phyloP scores from a whole-genome alignment of 306 rosid species.

The Ceratonia siliqua region DNA sequence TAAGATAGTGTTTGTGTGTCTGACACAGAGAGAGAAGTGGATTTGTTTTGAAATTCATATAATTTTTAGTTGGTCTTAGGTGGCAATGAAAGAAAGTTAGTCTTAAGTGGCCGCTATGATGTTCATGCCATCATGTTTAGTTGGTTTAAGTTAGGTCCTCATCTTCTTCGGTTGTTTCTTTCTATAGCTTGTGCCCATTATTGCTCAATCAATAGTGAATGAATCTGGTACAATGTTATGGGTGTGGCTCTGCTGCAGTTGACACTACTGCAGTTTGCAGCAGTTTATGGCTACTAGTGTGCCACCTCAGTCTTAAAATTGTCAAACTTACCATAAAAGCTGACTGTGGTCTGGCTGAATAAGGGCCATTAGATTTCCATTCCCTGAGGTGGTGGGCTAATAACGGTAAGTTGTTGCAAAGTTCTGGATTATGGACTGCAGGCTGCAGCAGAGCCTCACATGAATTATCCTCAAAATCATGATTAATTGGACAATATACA shows the following conservation, averaged over 20 bases:
- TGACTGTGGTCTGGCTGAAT: background rate
- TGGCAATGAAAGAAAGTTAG: background rate
- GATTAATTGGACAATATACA: background rate
- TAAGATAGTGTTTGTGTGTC: background rate
- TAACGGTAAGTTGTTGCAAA: background rate
- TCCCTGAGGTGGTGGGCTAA: background rate
- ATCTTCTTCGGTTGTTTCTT: background rate
- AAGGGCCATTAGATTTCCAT: background rate
- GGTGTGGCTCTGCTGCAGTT: background rate
- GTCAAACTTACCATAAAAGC: background rate
- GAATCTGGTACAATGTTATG: background rate
- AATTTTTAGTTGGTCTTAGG: constrained; percentile 9
- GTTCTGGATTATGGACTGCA: background rate
- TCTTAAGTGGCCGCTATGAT: background rate
- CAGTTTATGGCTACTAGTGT: background rate
- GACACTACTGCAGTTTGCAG: background rate
- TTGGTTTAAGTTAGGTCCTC: background rate
- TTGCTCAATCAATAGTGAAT: background rate
- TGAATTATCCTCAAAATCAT: background rate
- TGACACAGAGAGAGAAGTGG: background rate
- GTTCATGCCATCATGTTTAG: background rate
- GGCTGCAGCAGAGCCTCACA: background rate
- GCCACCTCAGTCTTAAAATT: background rate
- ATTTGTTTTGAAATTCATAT: constrained; percentile 17
- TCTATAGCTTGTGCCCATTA: background rate